Conservation (phyloP, 305 asterid species). For the Lippia alba region DNA sequence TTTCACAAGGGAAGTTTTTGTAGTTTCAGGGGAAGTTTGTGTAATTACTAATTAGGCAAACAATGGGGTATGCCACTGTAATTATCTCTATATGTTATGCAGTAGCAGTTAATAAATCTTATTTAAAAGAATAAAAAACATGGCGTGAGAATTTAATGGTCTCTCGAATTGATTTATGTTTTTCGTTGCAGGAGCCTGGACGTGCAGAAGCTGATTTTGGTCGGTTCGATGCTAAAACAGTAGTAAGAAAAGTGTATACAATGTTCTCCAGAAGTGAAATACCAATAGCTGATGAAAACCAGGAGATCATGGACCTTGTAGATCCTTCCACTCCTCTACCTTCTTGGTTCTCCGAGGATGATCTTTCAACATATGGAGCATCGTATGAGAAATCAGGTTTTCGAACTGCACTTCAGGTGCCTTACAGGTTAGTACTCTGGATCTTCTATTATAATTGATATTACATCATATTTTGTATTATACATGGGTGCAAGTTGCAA, state of each 20-base stretch:
- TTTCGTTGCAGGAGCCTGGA: conserved; percentile 56
- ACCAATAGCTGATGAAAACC: conserved; percentile 57
- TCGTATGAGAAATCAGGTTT: conserved; percentile 70
- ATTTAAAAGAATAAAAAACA: too few relatives aligned
- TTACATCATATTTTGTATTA: too few relatives aligned
- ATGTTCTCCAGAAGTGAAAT: conserved; percentile 66
- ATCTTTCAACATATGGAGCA: conserved; percentile 54
- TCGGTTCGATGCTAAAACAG: conserved; percentile 62
- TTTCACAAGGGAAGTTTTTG: too few relatives aligned
- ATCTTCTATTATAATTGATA: too few relatives aligned
- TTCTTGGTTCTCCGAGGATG: conserved; percentile 65
- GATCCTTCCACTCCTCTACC: conserved; percentile 64
- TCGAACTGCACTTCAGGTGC: conserved; percentile 66
- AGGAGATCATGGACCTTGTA: conserved; percentile 78
- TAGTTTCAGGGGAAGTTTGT: too few relatives aligned
- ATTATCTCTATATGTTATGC: too few relatives aligned
- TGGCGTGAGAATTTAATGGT: too few relatives aligned
- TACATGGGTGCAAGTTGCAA: too few relatives aligned
- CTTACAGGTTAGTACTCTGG: conserved; percentile 53
- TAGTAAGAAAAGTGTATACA: conserved; percentile 65
- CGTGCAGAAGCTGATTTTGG: conserved; percentile 74
- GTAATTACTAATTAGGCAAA: too few relatives aligned
- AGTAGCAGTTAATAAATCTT: too few relatives aligned
- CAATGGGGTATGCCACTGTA: too few relatives aligned
- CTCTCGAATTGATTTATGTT: too few relatives aligned